phyloP scores from a whole-genome alignment of 2,329 filamentous ascomycete species.

The Calonectria fujianensis region DNA sequence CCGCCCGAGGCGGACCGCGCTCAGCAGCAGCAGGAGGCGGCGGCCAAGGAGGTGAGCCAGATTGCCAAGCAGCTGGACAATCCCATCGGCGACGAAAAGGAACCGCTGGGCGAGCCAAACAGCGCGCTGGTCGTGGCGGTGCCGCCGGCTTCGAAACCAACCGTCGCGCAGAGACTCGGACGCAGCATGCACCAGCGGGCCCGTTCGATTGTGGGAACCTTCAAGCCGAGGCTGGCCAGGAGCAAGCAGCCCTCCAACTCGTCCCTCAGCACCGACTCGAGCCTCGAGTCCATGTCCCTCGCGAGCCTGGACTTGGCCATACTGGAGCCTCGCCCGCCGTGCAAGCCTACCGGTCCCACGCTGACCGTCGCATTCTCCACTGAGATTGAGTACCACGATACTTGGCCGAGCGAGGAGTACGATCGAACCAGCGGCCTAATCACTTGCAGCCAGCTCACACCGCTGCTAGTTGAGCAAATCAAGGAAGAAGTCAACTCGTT shows the following conservation, averaged over 20 bases:
- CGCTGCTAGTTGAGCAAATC: constrained; percentile 2
- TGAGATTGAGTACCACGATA: not conserved
- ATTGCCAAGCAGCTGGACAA: not conserved
- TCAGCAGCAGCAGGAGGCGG: not conserved
- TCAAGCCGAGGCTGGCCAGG: not conserved
- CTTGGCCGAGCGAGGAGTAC: constrained; percentile 9
- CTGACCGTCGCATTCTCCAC: not conserved
- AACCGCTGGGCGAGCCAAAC: not conserved
- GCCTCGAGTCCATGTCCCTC: not conserved
- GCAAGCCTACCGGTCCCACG: not conserved
- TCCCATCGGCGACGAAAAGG: not conserved
- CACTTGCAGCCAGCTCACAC: constrained; percentile 6
- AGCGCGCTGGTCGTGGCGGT: not conserved
- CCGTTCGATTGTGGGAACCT: not conserved
- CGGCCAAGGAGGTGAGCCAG: not conserved
- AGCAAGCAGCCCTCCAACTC: constrained; percentile 5
- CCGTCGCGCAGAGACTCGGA: not conserved
- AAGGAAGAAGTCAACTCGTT: constrained; percentile 12
- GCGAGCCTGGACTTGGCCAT: constrained; percentile 6
- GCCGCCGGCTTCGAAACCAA: not conserved
- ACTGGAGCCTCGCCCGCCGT: not conserved
- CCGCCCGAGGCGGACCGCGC: not conserved
- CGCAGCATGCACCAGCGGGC: constrained; percentile 14
- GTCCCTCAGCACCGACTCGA: not conserved
- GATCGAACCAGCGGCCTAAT: constrained; percentile 7